These are phyloP conservation scores for Pterocarpus santalinus DNA, from an alignment of 306 rosid species.

Conservation along the genomic window DNA sequence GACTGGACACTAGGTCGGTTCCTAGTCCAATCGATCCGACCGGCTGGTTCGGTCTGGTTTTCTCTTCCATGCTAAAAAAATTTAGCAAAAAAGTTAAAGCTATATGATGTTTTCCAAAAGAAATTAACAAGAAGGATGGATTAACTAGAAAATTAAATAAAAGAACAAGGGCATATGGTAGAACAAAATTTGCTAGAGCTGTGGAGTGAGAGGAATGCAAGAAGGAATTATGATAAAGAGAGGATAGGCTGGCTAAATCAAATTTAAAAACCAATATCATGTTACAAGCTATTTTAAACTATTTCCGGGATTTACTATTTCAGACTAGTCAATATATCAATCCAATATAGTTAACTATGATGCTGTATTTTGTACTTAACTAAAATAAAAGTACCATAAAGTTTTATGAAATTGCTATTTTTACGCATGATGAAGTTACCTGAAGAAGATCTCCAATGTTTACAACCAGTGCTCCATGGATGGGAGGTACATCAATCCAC, in stretches of 20 bases:
- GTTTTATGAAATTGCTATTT: neutral
- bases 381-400: neutral
- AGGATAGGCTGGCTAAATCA: too few species aligned
- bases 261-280: too few species aligned
- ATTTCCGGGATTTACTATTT: too few species aligned
- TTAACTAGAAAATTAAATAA: neutral
- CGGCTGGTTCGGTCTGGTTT: too few species aligned
- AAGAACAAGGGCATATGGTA: neutral
- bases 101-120: neutral
- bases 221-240: too few species aligned
- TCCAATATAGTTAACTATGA: neutral
- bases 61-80: too few species aligned
- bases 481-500: constrained; percentile 54
- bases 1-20: too few species aligned
- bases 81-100: neutral
- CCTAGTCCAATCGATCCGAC: too few species aligned
- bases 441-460: constrained; percentile 62
- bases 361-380: neutral
- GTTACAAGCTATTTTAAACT: too few species aligned
- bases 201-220: too few species aligned
- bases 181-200: too few species aligned
- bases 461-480: constrained; percentile 56
- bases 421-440: constrained; percentile 27
- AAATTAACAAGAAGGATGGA: neutral
- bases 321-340: neutral